Conservation (phyloP, 1,139 yeast genomes). For the Sugiyamaella japonica region DNA sequence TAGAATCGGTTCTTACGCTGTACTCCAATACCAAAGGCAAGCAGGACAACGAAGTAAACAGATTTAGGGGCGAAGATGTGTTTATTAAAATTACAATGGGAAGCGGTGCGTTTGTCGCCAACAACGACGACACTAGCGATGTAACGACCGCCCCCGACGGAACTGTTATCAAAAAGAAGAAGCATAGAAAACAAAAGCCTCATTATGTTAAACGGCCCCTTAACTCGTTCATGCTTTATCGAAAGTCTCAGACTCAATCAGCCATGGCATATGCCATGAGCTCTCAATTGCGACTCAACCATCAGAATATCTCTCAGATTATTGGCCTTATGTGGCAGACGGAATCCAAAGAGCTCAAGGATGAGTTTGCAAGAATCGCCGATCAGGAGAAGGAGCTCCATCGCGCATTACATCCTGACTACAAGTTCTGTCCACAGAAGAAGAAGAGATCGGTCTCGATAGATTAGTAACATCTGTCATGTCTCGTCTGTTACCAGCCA, state of each 20-base stretch:
- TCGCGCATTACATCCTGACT: slow-evolving; percentile 46
- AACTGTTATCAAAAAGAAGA: slow-evolving; percentile 26
- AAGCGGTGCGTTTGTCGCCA: slow-evolving; percentile 28
- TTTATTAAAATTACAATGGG: slow-evolving; percentile 36
- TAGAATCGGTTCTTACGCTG: slow-evolving; percentile 36
- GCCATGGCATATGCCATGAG: slow-evolving; percentile 45
- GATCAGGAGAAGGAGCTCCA: slow-evolving; percentile 47
- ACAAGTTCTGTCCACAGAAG: slow-evolving; percentile 48
- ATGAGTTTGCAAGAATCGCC: slow-evolving; percentile 44
- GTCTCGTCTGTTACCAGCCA: too few relatives aligned
- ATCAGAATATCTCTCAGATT: slow-evolving; percentile 46
- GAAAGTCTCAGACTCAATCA: slow-evolving; percentile 47
- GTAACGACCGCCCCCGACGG: slow-evolving; percentile 22
- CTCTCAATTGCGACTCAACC: slow-evolving; percentile 43
- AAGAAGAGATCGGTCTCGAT: slow-evolving; percentile 25
- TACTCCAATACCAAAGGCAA: slow-evolving; percentile 28
- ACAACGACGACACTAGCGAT: slow-evolving; percentile 20
- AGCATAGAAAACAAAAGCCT: slow-evolving; percentile 30
- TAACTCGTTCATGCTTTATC: slow-evolving; percentile 53
- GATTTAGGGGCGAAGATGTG: slow-evolving; percentile 35
- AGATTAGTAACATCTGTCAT: too few relatives aligned
- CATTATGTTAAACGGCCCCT: slow-evolving; percentile 49
- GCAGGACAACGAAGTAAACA: slow-evolving; percentile 32
- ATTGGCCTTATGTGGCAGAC: slow-evolving; percentile 52
- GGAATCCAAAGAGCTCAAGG: slow-evolving; percentile 43